A percentile compares a stretch with the other conserved stretches of the same genome.
Conservation (phyloP, 1,139 yeast species). For the Protomyces inouyei region DNA sequence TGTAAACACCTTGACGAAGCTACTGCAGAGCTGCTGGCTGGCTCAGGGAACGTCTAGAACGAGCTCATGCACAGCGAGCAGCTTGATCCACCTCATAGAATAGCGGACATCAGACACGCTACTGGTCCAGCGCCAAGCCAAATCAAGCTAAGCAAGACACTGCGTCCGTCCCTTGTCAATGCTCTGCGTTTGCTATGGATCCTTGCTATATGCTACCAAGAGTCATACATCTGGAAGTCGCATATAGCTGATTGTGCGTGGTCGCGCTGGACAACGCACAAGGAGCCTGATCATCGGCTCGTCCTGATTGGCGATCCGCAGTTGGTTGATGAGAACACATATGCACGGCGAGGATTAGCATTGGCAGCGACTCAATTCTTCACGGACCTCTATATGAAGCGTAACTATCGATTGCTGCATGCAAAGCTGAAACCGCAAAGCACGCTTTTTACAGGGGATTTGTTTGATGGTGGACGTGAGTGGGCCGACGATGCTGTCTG, state of each 20-base stretch:
- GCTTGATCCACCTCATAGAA: too few relatives aligned
- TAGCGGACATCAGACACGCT: too few relatives aligned
- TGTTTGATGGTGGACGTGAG: slow-evolving; percentile 92
- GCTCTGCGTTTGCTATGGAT: slow-evolving; percentile 6
- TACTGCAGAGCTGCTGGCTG: too few relatives aligned
- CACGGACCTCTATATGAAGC: slow-evolving; percentile 70
- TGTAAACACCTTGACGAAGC: too few relatives aligned
- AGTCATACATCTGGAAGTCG: slow-evolving; percentile 13
- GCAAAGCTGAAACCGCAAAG: slow-evolving; percentile 64
- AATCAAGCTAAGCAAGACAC: not conserved
- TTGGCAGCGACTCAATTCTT: slow-evolving; percentile 41
- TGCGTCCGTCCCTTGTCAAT: slow-evolving; percentile 5
- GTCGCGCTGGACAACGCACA: slow-evolving; percentile 38
- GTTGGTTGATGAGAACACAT: slow-evolving; percentile 70
- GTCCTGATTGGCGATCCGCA: slow-evolving; percentile 90
- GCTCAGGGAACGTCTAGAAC: too few relatives aligned
- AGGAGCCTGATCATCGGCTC: slow-evolving; percentile 46
- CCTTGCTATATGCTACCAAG: slow-evolving; percentile 4
- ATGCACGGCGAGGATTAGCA: slow-evolving; percentile 43
- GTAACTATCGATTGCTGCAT: slow-evolving; percentile 67
- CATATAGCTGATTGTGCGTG: slow-evolving; percentile 9
- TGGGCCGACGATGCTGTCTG: slow-evolving; percentile 66
- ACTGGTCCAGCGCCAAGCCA: too few relatives aligned
- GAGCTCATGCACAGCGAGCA: too few relatives aligned
- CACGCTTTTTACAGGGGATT: slow-evolving; percentile 76